Evolutionary conservation across 2,329 filamentous ascomycete species (phyloP), one percentile per base, ranked within the genome.

Genomic region (Aspergillus sp.): DNA sequence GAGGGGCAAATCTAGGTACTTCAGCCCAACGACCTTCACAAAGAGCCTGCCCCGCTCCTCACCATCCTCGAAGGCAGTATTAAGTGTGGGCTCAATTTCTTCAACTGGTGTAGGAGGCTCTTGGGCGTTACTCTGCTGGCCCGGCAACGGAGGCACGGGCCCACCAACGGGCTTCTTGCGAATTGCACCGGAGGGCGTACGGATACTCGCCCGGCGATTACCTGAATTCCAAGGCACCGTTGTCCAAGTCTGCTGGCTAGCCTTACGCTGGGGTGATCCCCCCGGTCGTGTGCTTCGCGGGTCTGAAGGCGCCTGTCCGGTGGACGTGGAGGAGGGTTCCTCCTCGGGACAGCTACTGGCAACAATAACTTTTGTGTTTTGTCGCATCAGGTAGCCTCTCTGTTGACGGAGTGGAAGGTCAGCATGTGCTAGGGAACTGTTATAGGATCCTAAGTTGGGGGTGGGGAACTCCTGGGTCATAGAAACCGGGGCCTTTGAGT

Each of bases 11-110:
- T 97, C 93, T 39, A 99, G 83, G 67, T 98, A 93, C 74, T 98
- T 98, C 63, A 98, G 92, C 45, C 93, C 93, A 74, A 98, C 89
- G n/a, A 99, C 95, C 80, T 99, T 99, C 64, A 99, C 93, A 68
- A 99, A 99, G 2, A 99, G 82, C 60, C 95, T 83, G 9, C 95
- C 95, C 66, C 95, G 83, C 76, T 99, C 95, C 58, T 88, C 88
- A 53, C 87, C 91, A 58, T 97, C 93, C 54, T 91, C 89, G 9
- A 84, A 83, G 5, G 82, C 79, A 44, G 83, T 82, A 37, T 76
- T 75, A 57, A 89, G 83, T 4, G 80, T 77, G 24, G 81, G 73
- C 49, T 91, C 89, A 60, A 89, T 86, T 68, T 96, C 92, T 3
- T 83, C 80, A 17, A 91, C 82, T 5, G 86, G 82, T 52, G 84